Percentiles rank a stretch among this genome's conserved stretches.
Evolutionary conservation across 176 grass and related monocot genomes (phyloP).

Genomic region (Cenchrus fungigraminus): DNA sequence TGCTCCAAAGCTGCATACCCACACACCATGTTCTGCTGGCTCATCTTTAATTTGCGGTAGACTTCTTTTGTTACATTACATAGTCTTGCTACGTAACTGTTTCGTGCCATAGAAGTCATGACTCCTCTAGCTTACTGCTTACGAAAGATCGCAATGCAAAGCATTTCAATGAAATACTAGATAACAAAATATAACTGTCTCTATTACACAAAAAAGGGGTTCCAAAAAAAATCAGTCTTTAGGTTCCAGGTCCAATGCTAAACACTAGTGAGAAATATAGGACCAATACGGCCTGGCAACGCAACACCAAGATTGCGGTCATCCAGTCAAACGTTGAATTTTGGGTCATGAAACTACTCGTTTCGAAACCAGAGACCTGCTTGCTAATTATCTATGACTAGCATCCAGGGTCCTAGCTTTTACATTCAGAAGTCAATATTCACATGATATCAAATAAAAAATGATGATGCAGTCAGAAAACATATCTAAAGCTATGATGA

Average conservation of each 20-base stretch:
- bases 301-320: too few species aligned
- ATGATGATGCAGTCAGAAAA: neutral
- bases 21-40: too few species aligned
- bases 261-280: too few species aligned
- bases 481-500: neutral
- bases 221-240: too few species aligned
- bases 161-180: neutral
- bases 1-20: too few species aligned
- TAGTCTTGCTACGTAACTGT: neutral
- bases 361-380: constrained; percentile 11
- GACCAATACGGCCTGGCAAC: too few species aligned
- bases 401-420: neutral
- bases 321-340: neutral
- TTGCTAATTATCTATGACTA: constrained; percentile 31
- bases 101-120: neutral
- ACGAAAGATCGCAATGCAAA: neutral
- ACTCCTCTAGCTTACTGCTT: neutral
- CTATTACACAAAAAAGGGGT: too few species aligned
- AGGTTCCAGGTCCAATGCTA: too few species aligned
- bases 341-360: neutral
- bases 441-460: neutral
- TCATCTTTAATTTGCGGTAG: neutral
- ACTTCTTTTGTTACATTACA: neutral
- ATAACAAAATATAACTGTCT: neutral
- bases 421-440: constrained; percentile 5